Evolutionary conservation across 1,284 basidiomycete genomes (phyloP), one percentile per base, ranked within the genome.

Genomic region (Ceratobasidium sp.): DNA sequence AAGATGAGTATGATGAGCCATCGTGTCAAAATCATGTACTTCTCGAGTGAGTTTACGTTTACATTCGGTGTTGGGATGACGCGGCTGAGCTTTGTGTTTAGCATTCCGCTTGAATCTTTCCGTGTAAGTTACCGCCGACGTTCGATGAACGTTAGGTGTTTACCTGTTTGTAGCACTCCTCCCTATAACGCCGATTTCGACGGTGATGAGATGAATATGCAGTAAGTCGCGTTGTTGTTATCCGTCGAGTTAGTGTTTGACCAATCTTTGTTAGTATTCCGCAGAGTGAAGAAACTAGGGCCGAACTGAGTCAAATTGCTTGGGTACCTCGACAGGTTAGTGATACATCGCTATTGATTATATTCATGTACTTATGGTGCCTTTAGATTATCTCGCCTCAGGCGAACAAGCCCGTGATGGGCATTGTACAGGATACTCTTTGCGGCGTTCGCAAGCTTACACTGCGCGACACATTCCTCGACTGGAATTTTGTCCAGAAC

Each of bases 171-270:
- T 83, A 92, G 91, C 75, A 95, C 94, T 20, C 94, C 95, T 53
- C 95, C 95, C 0, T 96, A 96, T 87, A 98, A 98, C 83, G 97
- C 97, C 85, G 97, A 98, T 87, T 99, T 99, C 87, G 98, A 99
- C 85, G 98, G 98, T 83, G 98, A 99, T 85, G 97, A 99, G 86
- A 99, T 99, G 98, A 99, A 99, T 87, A 95, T 99, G 94, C 97
- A 33, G 95, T 96, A 90, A 76, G 94, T 91, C 26, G 49, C 18
- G 56, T 72, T 67, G 28, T 15, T 28, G 56, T 53, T 18, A 15
- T 5, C 26, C 9, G 6, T 53, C 77, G n/a, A 20, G 44, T 58
- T 44, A 44, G 6, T 15, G 40, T 55, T 44, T 46, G 44, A 61
- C 56, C 44, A 53, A 51, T 79, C 79, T 76, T 67, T 51, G 18